Evolutionary conservation across 352 stramenopile genomes (phyloP), one percentile per base, ranked within the genome.

Genomic region (Phytophthora quininea): DNA sequence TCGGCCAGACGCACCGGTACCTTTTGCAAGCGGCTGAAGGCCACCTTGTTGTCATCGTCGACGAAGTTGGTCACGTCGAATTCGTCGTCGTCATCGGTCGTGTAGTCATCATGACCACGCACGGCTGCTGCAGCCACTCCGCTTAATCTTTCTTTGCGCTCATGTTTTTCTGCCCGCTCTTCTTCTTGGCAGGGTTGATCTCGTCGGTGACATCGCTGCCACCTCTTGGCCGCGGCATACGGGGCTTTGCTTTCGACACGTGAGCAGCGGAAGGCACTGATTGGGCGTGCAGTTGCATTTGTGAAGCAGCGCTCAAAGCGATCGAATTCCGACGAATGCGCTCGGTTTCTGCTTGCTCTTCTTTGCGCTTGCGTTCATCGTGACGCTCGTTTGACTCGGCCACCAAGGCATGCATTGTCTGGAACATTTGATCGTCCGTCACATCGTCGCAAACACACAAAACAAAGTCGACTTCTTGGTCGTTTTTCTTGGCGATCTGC

Each of bases 381-480:
- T 91, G 80, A 24, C 84, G 81, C 63, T 93, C 82, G 38, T 88
- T 91, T 3, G 88, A 93, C 40, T 95, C 88, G 1, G 69, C 69
- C 29, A 90, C 67, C n/a, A 96, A 69, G 29, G 83, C 77, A 51
- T 93, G 91, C 48, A 97, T 65, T 27, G 84, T 94, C 67, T 95
- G 84, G 67, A 96, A 97, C 89, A 97, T 96, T 76, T 97, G 89
- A 58, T 97, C 89, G 56, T 97, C 90, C 1, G 82, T 94, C 31
- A 88, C 79, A 56, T 97, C 90, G 62, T 97, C 90, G 58, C 90
- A 94, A 38, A 97, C 89, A 42, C 89, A 96, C 7, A 97, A 54
- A 14, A 97, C 79, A 69, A 97, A 97, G 58, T 97, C 90, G 30
- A 97, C 84, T 40, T 93, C 84, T 30, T 83, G 68, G 51, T 82